A percentile compares a stretch with the other conserved stretches of the same genome.
Conservation (phyloP, 192 early-diverging fungal species). For the Phycomyces blakesleeanus region DNA sequence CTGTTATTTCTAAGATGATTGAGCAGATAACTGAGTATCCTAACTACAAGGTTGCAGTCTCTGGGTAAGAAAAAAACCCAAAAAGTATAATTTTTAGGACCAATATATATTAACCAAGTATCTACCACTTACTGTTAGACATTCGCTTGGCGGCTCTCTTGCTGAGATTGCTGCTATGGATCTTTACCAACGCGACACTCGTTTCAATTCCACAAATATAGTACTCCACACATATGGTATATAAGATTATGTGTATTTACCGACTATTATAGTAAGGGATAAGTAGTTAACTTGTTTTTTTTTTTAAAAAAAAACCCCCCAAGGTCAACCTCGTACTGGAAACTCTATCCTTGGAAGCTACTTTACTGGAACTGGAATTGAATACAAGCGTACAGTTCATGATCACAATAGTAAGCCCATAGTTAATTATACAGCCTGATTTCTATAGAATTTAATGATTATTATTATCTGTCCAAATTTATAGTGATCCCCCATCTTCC, state of each 20-base stretch:
- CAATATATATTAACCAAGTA: background rate
- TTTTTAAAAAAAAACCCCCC: too few species aligned
- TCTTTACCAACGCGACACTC: constrained; percentile 15
- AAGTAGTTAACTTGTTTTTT: background rate
- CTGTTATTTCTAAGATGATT: background rate
- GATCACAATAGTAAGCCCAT: constrained; percentile 20
- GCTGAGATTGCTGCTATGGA: constrained; percentile 22
- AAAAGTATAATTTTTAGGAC: background rate
- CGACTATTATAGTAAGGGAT: too few species aligned
- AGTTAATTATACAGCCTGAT: too few species aligned
- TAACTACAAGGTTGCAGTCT: constrained; percentile 17
- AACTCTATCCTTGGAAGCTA: constrained; percentile 20
- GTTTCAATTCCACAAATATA: constrained; percentile 11
- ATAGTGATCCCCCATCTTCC: constrained; percentile 25
- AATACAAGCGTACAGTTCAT: constrained; percentile 15
- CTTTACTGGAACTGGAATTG: constrained; percentile 15
- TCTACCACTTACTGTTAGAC: constrained; percentile 7
- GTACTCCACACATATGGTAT: constrained; percentile 17
- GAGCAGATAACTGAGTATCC: constrained; percentile 7
- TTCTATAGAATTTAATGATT: background rate
- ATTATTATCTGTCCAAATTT: background rate
- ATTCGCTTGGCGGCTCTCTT: constrained; percentile 24
- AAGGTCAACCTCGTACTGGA: constrained; percentile 23
- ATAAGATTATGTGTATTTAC: too few species aligned
- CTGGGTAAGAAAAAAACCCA: constrained; percentile 12